Evolutionary conservation across 768 basidiomycete genomes (phyloP), one percentile per base, ranked within the genome.

Genomic region (Porpolomopsis calyptriformis): DNA sequence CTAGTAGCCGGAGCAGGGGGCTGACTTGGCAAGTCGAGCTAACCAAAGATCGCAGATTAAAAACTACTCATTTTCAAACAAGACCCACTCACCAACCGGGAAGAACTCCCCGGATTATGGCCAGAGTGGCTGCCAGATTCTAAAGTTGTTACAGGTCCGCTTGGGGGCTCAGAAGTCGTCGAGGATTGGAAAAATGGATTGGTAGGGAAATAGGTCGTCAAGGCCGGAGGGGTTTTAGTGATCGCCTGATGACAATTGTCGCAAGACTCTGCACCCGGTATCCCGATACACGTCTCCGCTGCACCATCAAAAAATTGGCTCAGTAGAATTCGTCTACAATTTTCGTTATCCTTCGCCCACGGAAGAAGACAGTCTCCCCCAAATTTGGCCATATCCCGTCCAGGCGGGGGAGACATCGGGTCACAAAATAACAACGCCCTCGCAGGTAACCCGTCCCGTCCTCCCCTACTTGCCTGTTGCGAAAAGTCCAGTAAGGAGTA

Each of bases 181-280:
- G n/a, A n/a, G n/a, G n/a, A n/a, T n/a, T n/a, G n/a, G n/a, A n/a
- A n/a, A n/a, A n/a, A n/a, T n/a, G n/a, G n/a, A n/a, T n/a, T n/a
- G n/a, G n/a, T n/a, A n/a, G n/a, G n/a, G n/a, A n/a, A n/a, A n/a
- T n/a, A n/a, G n/a, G n/a, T n/a, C n/a, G n/a, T n/a, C n/a, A n/a
- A n/a, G n/a, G n/a, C n/a, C n/a, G n/a, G n/a, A n/a, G n/a, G n/a
- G n/a, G n/a, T n/a, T n/a, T n/a, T n/a, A n/a, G n/a, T n/a, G n/a
- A n/a, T n/a, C n/a, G n/a, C n/a, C 29, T 31, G 29, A 7, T 31
- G 7, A 20, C 40, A 40, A 40, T 40, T 40, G 40, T 40, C 40
- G 16, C 40, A 40, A 4, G 23, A 20, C 10, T 19, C 12, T 10
- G 22, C 16, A 9, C 40, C 24, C 11, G 18, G 5, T n/a, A n/a